phyloP scores from a whole-genome alignment of 441 rosid genomes.

The Syzygium syzygioides region DNA sequence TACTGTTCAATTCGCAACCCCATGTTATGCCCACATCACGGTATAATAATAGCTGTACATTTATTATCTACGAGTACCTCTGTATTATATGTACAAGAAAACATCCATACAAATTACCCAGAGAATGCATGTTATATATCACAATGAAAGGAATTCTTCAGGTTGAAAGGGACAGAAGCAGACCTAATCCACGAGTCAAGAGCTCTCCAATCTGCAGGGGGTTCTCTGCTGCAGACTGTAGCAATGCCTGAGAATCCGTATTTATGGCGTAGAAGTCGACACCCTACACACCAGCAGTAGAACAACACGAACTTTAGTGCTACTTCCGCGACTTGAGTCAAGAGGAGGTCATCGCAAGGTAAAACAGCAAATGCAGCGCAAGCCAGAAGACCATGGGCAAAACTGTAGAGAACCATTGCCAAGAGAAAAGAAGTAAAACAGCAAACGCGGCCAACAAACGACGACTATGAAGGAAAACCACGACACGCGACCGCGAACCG shows the following conservation, averaged over 20 bases:
- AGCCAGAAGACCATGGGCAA: not conserved
- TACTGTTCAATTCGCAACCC: not conserved
- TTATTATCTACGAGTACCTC: not conserved
- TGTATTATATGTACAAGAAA: not conserved
- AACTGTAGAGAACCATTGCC: not conserved
- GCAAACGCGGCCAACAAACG: not conserved
- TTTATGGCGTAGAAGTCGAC: slow-evolving; percentile 92
- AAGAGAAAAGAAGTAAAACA: not conserved
- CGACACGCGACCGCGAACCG: not conserved
- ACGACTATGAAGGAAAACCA: not conserved
- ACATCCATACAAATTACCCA: not conserved
- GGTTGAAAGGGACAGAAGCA: slow-evolving; percentile 3
- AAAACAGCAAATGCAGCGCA: not conserved
- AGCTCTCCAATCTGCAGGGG: slow-evolving; percentile 97
- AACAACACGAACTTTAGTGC: not conserved
- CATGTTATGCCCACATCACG: not conserved
- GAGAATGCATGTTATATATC: not conserved
- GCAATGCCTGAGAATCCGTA: slow-evolving; percentile 88
- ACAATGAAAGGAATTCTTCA: not conserved
- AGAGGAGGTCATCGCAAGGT: not conserved
- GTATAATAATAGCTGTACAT: not conserved
- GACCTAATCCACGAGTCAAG: slow-evolving; percentile 91
- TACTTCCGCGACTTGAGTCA: not conserved
- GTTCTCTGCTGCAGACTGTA: slow-evolving; percentile 78
- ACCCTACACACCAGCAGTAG: slow-evolving; percentile 37